Conservation (phyloP, 441 rosid species). For the Pelargonium cotyledonis region DNA sequence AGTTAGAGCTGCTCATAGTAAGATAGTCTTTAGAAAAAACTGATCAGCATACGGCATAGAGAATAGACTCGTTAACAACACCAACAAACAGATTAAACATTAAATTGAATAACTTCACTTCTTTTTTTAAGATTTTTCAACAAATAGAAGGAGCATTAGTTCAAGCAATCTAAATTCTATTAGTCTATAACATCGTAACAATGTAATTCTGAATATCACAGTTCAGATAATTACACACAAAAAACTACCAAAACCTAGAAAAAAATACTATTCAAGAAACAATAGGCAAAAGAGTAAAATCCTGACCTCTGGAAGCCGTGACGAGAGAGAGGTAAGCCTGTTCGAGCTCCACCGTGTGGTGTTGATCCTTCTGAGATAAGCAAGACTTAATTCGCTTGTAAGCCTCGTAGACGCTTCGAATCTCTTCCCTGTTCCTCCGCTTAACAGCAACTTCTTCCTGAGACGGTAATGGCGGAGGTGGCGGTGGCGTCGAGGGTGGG, state of each 20-base stretch:
- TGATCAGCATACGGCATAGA: too few species aligned
- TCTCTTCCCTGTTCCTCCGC: conserved; percentile 72
- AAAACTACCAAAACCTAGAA: background rate
- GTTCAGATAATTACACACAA: background rate
- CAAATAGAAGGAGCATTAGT: background rate
- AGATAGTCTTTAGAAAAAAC: too few species aligned
- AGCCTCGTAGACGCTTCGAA: conserved; percentile 65
- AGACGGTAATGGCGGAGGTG: conserved; percentile 54
- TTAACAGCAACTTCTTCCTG: conserved; percentile 59
- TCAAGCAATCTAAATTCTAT: background rate
- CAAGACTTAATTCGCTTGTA: conserved; percentile 67
- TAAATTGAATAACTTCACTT: background rate
- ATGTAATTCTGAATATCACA: background rate
- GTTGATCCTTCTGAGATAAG: conserved; percentile 49
- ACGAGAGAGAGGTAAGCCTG: conserved; percentile 73
- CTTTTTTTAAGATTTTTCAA: background rate
- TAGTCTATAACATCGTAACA: background rate
- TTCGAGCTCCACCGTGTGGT: conserved; percentile 49
- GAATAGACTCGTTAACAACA: background rate
- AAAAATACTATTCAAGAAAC: background rate
- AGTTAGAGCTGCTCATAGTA: too few species aligned
- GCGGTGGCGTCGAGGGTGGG: conserved; percentile 41
- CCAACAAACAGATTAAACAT: background rate
- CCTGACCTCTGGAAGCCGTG: conserved; percentile 64
- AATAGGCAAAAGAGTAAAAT: background rate